Conservation (phyloP, 148 eudicot genomes). For the Agrostemma githago region DNA sequence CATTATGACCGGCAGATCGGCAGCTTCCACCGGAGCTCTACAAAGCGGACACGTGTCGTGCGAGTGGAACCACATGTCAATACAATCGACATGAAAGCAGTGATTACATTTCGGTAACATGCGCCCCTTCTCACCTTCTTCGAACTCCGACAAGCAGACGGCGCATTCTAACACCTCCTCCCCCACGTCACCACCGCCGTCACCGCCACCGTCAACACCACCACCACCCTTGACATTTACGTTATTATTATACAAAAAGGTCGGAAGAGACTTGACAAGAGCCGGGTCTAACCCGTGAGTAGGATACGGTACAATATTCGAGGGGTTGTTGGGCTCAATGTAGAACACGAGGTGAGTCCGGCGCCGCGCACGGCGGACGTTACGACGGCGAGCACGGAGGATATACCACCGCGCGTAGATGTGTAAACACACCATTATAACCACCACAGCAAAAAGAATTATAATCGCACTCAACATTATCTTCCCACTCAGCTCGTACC, state of each 20-base stretch:
- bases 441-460: conserved; percentile 54
- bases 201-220: not conserved
- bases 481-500: conserved; percentile 60
- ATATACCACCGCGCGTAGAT: conserved; percentile 84
- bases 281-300: conserved; percentile 53
- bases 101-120: conserved; percentile 70
- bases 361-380: conserved; percentile 37
- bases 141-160: conserved; percentile 86
- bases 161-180: conserved; percentile 54
- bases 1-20: conserved; percentile 11
- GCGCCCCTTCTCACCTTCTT: conserved; percentile 53
- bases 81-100: conserved; percentile 62
- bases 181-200: not conserved
- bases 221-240: not conserved
- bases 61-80: conserved; percentile 88
- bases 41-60: conserved; percentile 92
- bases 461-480: conserved; percentile 82
- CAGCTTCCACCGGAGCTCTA: conserved; percentile 56
- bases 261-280: conserved; percentile 55
- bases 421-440: conserved; percentile 63
- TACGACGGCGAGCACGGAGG: conserved; percentile 43
- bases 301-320: conserved; percentile 3
- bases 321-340: conserved; percentile 36
- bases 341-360: conserved; percentile 57
- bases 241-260: conserved; percentile 16